Evolutionary conservation across 495 filamentous ascomycete species (phyloP).

Genomic region (Talaromyces stipitatus): DNA sequence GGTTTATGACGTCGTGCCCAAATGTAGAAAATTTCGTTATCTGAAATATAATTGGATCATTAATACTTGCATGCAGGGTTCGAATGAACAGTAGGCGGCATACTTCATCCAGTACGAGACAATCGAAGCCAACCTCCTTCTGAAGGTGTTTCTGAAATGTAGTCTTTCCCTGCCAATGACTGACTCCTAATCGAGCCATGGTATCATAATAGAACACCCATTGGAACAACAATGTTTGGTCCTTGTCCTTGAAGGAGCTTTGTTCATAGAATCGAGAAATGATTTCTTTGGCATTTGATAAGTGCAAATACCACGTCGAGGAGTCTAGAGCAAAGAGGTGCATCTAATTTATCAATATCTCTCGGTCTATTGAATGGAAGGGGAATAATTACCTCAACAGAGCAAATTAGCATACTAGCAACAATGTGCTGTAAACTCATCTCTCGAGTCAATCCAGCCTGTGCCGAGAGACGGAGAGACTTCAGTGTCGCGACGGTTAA

Average conservation of each 20-base stretch:
- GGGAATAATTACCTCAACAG: neutral
- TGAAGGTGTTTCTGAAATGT: neutral
- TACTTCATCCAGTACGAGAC: neutral
- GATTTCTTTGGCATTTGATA: neutral
- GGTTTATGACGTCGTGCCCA: neutral
- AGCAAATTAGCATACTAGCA: neutral
- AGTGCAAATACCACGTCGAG: neutral
- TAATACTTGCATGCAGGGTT: neutral
- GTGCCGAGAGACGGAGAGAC: neutral
- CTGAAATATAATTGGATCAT: neutral
- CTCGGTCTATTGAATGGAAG: neutral
- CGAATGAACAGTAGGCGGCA: too few species aligned
- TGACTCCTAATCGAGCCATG: neutral
- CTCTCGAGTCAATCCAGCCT: neutral
- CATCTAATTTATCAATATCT: neutral
- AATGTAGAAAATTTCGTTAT: neutral
- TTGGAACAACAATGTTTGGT: neutral
- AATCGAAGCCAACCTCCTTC: neutral
- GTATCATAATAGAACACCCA: conserved; percentile 1
- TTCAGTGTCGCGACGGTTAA: neutral
- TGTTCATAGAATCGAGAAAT: neutral
- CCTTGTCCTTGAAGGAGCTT: neutral
- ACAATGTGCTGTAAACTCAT: neutral
- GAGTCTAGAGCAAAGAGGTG: neutral
- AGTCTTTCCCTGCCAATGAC: neutral